Evolutionary conservation across 1,139 yeast species (phyloP).

Genomic region (Pichia kudriavzevii): DNA sequence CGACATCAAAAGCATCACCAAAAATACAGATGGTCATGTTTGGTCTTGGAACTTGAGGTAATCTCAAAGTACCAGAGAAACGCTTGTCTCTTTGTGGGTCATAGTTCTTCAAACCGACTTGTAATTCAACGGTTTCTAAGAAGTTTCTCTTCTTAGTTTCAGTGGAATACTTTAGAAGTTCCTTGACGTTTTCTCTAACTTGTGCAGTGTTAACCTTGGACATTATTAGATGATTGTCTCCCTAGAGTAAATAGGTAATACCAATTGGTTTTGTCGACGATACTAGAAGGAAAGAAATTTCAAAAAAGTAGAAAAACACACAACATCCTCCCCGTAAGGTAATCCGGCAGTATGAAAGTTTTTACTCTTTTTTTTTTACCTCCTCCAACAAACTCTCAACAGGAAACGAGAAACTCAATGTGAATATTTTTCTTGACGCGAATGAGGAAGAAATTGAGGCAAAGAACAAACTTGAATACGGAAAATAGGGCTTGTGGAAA

Average conservation of each 20-base stretch:
- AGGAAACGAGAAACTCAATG: no score
- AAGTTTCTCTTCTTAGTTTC: slow-evolving; percentile 99
- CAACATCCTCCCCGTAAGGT: no score
- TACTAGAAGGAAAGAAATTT: no score
- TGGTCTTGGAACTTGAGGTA: slow-evolving; percentile 99
- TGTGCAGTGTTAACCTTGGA: slow-evolving; percentile 89
- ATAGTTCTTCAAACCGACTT: slow-evolving; percentile 99
- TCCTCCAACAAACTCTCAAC: no score
- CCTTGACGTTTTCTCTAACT: slow-evolving; percentile 95
- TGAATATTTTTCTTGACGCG: no score
- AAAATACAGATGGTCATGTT: slow-evolving; percentile 99
- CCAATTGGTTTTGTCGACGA: slow-evolving; percentile 24
- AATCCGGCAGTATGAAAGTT: no score
- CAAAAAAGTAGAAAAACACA: no score
- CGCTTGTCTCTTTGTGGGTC: slow-evolving; percentile 99
- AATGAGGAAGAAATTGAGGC: background rate
- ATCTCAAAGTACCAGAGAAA: slow-evolving; percentile 99
- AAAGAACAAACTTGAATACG: background rate
- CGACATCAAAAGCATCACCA: slow-evolving; percentile 99
- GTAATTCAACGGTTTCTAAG: slow-evolving; percentile 99
- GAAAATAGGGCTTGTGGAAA: background rate
- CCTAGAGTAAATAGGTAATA: slow-evolving; percentile 40
- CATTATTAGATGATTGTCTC: slow-evolving; percentile 66
- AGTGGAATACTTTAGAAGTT: slow-evolving; percentile 81
- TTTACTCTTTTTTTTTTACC: no score